Evolutionary conservation across 129 eudicot species (phyloP).

Genomic region (sunflower (Helianthus annuus)): HanXRQr2.0-SUNRISE NC_035442.2:35472813-35473312

Average conservation of each 20-base stretch:
- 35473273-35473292: no score
- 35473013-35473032: not conserved
- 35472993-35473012: not conserved
- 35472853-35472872: slow-evolving; percentile 13
- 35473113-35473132: no score
- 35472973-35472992: not conserved
- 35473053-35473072: no score
- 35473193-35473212: not conserved
- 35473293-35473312: no score
- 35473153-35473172: not conserved
- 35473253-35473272: no score
- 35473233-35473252: no score
- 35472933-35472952: no score
- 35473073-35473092: no score
- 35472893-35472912: slow-evolving; percentile 5
- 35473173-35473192: not conserved
- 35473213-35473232: no score
- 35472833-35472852: not conserved
- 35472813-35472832: slow-evolving; percentile 16
- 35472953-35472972: no score
- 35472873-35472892: slow-evolving; percentile 8
- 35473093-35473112: no score
- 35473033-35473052: no score
- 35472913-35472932: not conserved
- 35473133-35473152: not conserved